Evolutionary conservation across 495 filamentous ascomycete species (phyloP).

Genomic region (Xylaria longipes): DNA sequence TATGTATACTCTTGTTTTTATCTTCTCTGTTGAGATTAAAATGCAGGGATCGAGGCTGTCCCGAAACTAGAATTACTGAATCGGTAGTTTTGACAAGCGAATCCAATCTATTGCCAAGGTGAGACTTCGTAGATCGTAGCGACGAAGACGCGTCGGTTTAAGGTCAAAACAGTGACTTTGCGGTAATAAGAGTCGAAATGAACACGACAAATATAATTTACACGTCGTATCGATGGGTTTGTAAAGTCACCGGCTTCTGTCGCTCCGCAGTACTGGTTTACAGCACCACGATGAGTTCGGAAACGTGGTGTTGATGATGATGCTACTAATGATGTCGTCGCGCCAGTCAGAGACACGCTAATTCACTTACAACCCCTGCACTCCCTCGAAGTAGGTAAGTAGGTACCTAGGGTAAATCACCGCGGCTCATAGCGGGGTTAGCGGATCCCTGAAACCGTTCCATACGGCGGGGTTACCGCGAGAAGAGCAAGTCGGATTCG

Average conservation of each 20-base stretch:
- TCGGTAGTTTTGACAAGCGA: neutral
- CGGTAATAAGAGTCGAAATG: too few relatives aligned
- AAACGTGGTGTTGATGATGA: conserved; percentile 7
- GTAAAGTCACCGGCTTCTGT: neutral
- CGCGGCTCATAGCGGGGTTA: neutral
- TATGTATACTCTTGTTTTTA: neutral
- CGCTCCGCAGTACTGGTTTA: neutral
- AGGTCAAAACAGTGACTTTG: neutral
- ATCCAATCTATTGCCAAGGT: neutral
- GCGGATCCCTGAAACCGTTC: neutral
- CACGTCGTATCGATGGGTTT: neutral
- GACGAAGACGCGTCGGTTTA: conserved; percentile 12
- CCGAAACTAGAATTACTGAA: neutral
- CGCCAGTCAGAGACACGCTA: conserved; percentile 7
- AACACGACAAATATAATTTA: neutral
- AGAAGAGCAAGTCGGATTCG: too few relatives aligned
- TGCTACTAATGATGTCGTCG: neutral
- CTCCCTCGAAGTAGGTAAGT: too few relatives aligned
- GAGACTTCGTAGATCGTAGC: neutral
- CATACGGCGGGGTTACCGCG: neutral
- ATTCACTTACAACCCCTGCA: neutral
- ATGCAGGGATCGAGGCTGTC: neutral
- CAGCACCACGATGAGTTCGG: neutral
- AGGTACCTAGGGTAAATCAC: too few relatives aligned
- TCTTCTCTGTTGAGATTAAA: too few relatives aligned